Evolutionary conservation across 108 stramenopile species (phyloP).

Genomic region (Hondaea fermentalgiana): DNA sequence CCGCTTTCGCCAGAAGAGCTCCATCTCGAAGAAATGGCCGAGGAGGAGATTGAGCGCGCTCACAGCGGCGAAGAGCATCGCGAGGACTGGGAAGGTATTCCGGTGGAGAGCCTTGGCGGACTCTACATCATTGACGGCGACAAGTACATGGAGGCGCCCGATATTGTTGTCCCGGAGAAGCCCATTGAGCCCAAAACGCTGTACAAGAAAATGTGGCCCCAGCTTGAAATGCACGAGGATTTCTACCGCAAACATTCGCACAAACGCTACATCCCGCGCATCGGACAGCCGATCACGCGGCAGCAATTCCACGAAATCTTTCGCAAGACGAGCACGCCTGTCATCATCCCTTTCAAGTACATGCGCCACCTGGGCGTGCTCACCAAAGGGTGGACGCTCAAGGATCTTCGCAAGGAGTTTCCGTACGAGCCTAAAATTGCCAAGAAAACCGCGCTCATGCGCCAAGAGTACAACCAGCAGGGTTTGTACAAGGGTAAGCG

Average conservation of each 20-base stretch:
- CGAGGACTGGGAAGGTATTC: neutral
- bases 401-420: neutral
- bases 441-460: neutral
- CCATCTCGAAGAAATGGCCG: neutral
- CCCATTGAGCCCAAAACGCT: neutral
- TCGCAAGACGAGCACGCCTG: neutral
- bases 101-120: neutral
- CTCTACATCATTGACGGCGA: neutral
- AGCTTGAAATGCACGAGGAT: neutral
- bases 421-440: constrained; percentile 5
- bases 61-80: neutral
- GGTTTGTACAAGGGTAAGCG: neutral
- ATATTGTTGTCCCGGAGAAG: neutral
- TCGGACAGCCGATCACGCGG: neutral
- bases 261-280: neutral
- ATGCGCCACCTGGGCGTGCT: constrained; percentile 5
- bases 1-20: neutral
- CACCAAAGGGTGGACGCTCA: neutral
- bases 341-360: constrained; percentile 7
- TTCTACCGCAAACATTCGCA: neutral
- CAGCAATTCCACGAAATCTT: constrained; percentile 9
- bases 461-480: neutral
- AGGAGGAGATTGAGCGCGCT: neutral
- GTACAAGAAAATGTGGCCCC: neutral
- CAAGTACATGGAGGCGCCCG: neutral